A percentile compares a stretch with the other conserved stretches of the same genome.
phyloP scores from a whole-genome alignment of 352 stramenopile species.

The Phytophthora rubi region DNA sequence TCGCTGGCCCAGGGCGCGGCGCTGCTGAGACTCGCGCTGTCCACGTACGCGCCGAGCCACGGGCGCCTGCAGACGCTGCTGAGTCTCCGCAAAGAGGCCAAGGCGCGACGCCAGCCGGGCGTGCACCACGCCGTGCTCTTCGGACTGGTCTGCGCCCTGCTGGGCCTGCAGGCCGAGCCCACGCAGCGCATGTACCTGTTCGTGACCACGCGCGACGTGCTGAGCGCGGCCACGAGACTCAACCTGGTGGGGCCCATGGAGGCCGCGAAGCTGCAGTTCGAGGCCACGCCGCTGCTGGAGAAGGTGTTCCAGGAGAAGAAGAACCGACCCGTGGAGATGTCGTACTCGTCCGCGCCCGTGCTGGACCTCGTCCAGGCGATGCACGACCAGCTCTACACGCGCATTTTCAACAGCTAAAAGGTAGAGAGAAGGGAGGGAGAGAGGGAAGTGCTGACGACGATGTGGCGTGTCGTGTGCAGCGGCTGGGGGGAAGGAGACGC shows the following conservation, averaged over 20 bases:
- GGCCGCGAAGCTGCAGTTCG: conserved; percentile 72
- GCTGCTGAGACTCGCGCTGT: conserved; percentile 70
- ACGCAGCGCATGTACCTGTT: conserved; percentile 87
- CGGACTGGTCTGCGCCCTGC: conserved; percentile 63
- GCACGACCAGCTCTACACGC: conserved; percentile 90
- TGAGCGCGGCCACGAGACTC: conserved; percentile 80
- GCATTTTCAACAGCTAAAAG: conserved; percentile 83
- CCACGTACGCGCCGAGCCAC: conserved; percentile 47
- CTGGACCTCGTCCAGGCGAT: conserved; percentile 85
- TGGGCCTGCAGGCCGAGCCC: conserved; percentile 48
- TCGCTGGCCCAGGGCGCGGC: conserved; percentile 77
- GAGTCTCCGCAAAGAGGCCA: conserved; percentile 55
- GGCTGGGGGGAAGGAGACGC: neutral
- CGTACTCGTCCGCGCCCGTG: conserved; percentile 80
- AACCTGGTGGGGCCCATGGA: conserved; percentile 83
- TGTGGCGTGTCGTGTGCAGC: neutral
- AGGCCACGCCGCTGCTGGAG: conserved; percentile 56
- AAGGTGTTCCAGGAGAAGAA: conserved; percentile 69
- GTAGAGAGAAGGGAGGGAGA: neutral
- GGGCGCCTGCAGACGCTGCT: conserved; percentile 48
- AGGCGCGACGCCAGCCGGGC: conserved; percentile 53
- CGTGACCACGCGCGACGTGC: conserved; percentile 68
- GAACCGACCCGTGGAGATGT: conserved; percentile 62
- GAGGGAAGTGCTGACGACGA: neutral
- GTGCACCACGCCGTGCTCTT: conserved; percentile 80